Base-by-base conservation (phyloP, 2,329 filamentous ascomycete species). In the Exophiala sideris region DNA sequence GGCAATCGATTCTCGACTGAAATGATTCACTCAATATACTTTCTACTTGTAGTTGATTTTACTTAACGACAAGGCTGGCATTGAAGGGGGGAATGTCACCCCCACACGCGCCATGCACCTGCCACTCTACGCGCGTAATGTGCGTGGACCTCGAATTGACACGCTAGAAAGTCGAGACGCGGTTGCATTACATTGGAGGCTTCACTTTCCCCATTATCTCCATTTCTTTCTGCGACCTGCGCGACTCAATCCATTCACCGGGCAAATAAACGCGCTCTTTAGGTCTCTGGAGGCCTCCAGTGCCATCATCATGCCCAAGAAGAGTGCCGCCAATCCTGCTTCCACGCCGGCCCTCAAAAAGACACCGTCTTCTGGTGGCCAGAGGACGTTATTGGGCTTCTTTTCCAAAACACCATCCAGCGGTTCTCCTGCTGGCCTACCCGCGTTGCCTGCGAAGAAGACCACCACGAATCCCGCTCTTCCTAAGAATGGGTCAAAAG, bases 341-440 rank as follows among this genome's bases (percentile, higher is more conserved):
- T 49, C 54, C n/a, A 71, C 69, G 41, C 72, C 71, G 38, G 61
- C 66, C 16, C 61, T 74, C 52, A 75, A 74, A 61, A 68, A 69
- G 55, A 65, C 72, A 5, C 70, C 70, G 5, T 70, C 73, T 14
- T 72, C 68, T 51, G 69, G 84, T 66, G 84, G 82, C 65, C 85
- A 89, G 67, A 79, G 78, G 68, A 88, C 86, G 49, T 90, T 94
- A 56, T 76, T 90, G 34, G 87, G 87, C 40, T 94, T 94, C 78
- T 92, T 92, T 66, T 79, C 86, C 62, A 90, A 79, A 68, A 72
- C 78, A 57, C 60, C 60, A 5, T 54, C 60, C 38, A 56, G 51
- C 7, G 48, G 45, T 21, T 54, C 59, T 18, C 47, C 55, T n/a
- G 45, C 50, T 10, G 21, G 45, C 2, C 44, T 57, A 6, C 58